These are phyloP conservation scores for Geranium rotundifolium DNA, from an alignment of 345 rosid genomes.

Conservation along the genomic window DNA sequence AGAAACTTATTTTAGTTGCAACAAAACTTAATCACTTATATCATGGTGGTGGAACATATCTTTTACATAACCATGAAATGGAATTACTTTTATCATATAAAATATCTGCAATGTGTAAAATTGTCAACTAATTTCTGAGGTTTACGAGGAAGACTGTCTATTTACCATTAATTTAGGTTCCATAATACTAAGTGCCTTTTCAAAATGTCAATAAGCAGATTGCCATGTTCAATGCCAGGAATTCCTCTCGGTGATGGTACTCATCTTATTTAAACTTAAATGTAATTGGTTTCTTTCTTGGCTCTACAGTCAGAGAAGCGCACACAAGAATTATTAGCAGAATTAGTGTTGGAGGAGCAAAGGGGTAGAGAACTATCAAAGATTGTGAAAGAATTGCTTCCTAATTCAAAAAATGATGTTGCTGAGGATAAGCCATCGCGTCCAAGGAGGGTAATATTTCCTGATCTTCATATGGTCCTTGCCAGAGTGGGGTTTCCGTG, in stretches of 20 bases:
- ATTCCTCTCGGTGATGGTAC: neutral
- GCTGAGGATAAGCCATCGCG: slow-evolving; percentile 26
- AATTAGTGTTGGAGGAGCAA: slow-evolving; percentile 59
- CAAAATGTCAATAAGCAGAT: neutral
- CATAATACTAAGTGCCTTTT: neutral
- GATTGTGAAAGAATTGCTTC: slow-evolving; percentile 46
- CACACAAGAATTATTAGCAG: slow-evolving; percentile 55
- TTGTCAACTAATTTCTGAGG: neutral
- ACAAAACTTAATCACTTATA: neutral
- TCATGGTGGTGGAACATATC: neutral
- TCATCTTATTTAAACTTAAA: neutral
- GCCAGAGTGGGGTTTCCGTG: no score
- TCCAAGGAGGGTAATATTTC: slow-evolving; percentile 39
- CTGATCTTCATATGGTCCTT: neutral
- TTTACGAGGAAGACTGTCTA: slow-evolving; percentile 2
- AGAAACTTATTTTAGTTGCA: neutral
- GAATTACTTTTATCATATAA: neutral
- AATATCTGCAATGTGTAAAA: neutral
- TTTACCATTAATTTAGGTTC: neutral
- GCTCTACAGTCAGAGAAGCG: slow-evolving; percentile 68
- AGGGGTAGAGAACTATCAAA: slow-evolving; percentile 50
- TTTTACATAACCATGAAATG: neutral
- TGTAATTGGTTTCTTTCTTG: slow-evolving; percentile 7
- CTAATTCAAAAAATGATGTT: slow-evolving; percentile 31
- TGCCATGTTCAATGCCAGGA: neutral